Conservation (phyloP, 371 early-diverging fungal species). For the Rhizopus microsporus region DNA sequence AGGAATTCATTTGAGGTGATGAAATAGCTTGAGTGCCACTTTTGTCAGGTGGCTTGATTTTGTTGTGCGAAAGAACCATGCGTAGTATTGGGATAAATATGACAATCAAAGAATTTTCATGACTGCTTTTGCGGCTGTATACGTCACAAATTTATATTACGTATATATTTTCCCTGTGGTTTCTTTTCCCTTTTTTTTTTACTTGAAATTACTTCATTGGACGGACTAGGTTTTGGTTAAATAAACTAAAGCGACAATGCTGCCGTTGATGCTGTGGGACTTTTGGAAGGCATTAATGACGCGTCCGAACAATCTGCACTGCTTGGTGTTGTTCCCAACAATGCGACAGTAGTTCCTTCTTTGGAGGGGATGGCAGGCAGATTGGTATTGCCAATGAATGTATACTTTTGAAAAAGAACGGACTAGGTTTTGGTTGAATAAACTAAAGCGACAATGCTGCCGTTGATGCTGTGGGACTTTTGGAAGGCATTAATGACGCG, state of each 20-base stretch:
- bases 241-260: slow-evolving; percentile 16
- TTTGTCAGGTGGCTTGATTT: neutral
- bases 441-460: slow-evolving; percentile 16
- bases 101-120: too few relatives aligned
- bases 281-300: slow-evolving; percentile 23
- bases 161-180: slow-evolving; percentile 5
- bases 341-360: slow-evolving; percentile 20
- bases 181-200: slow-evolving; percentile 6
- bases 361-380: slow-evolving; percentile 19
- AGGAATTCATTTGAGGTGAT: neutral
- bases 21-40: neutral
- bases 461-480: slow-evolving; percentile 19
- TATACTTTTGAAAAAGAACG: too few relatives aligned
- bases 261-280: slow-evolving; percentile 19
- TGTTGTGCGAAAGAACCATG: neutral
- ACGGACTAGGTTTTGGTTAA: slow-evolving; percentile 21
- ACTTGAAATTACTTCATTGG: slow-evolving; percentile 17
- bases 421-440: slow-evolving; percentile 22
- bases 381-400: too few relatives aligned
- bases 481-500: slow-evolving; percentile 22
- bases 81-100: too few relatives aligned
- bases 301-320: slow-evolving; percentile 17
- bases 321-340: slow-evolving; percentile 21
- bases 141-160: slow-evolving; percentile 12
- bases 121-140: too few relatives aligned